These are phyloP conservation scores for Cordyceps militaris DNA, from an alignment of 2,329 filamentous ascomycete genomes.

Conservation along the genomic window DNA sequence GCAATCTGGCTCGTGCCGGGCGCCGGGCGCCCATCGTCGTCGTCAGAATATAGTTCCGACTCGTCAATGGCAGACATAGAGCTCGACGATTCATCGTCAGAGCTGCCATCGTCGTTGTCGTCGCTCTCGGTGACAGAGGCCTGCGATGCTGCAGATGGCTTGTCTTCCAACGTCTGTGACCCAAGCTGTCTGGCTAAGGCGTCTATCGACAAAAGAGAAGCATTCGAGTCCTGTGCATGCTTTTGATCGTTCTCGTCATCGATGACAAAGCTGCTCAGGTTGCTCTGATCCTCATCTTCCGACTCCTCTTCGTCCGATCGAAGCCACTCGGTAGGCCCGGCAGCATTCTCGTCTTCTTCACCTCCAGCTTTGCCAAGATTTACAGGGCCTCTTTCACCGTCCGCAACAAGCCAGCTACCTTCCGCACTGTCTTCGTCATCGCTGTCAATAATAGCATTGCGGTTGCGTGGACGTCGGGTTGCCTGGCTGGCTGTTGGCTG, in stretches of 20 bases:
- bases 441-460: conserved; percentile 56
- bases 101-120: not conserved
- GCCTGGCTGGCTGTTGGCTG: conserved; percentile 18
- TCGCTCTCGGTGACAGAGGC: conserved; percentile 9
- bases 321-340: conserved; percentile 77
- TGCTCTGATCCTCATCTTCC: conserved; percentile 47
- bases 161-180: conserved; percentile 29
- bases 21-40: conserved; percentile 29
- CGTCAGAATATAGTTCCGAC: conserved; percentile 36
- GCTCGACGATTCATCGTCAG: not conserved
- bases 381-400: conserved; percentile 52
- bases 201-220: conserved; percentile 28
- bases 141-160: conserved; percentile 11
- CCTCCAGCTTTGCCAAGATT: conserved; percentile 74
- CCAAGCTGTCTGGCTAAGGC: conserved; percentile 32
- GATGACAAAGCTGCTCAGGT: conserved; percentile 48
- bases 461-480: conserved; percentile 37
- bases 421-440: conserved; percentile 64
- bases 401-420: conserved; percentile 73
- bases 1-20: conserved; percentile 41
- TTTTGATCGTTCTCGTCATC: conserved; percentile 39
- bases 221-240: conserved; percentile 22
- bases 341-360: conserved; percentile 78
- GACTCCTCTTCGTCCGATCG: conserved; percentile 58
- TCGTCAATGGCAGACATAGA: conserved; percentile 30